Evolutionary conservation across 2,329 filamentous ascomycete genomes (phyloP), one percentile per base, ranked within the genome.

Genomic region (Zasmidium citrigriseum): DNA sequence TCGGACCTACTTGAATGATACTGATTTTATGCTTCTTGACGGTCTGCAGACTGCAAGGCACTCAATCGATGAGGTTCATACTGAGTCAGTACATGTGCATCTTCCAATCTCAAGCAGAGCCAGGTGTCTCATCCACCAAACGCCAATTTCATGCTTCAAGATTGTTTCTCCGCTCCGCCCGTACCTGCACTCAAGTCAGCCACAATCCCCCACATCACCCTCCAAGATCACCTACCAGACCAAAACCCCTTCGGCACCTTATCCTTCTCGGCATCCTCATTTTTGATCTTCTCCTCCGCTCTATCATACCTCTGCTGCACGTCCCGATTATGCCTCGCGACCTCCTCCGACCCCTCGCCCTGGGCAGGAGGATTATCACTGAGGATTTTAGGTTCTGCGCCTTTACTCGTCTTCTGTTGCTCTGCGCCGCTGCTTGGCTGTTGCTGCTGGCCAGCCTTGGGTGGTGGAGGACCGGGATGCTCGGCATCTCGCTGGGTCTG

Each of bases 251-350:
- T 56, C 24, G 25, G 21, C 20, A 60, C 52, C 52, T 60, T 56
- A 24, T 56, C 57, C 18, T 59, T 50, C 46, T 57, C 51, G 23
- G 48, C 49, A 52, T 58, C 56, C 45, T 57, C 50, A 48, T 47
- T 45, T 2, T 22, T 45, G n/a, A 41, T 29, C 48, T 44, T 38
- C 54, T 56, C 57, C 14, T 46, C 14, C 72, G 73, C 46, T 76
- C 72, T 56, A 68, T 68, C 52, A 75, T 58, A 77, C 76, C 79
- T 55, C 72, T 74, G 29, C 73, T 71, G 77, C 78, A 81, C 55
- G 76, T 76, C 66, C 74, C 77, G 64, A 70, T 69, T 18, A 68
- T 71, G 54, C 21, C 55, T 55, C 14, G 22, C 27, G 20, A 58
- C 53, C 3, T 58, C 57, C 46, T 54, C 52, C 16, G 49, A 22